Evolutionary conservation across 768 basidiomycete genomes (phyloP), one percentile per base, ranked within the genome.

Genomic region (Mycena leptocephala): DNA sequence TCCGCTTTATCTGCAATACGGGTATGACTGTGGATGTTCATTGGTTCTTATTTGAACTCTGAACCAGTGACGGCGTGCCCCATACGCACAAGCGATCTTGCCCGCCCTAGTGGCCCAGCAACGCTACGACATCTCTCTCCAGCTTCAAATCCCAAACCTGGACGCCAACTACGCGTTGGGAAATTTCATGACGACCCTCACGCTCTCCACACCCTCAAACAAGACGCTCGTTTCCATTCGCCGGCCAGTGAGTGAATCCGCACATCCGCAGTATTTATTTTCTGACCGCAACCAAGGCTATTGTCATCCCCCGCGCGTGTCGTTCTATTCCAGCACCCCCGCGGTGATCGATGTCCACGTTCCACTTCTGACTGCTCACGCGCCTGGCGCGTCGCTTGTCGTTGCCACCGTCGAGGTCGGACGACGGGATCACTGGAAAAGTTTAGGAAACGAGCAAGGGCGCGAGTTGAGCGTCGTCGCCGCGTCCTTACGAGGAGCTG

Each of bases 101-200:
- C 90, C 92, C 2, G 72, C 82, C 16, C 85, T 96, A 35, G 88
- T 89, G 64, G 80, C 90, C 22, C 85, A 88, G 43, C 95, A 96
- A 76, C 90, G 90, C n/a, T 97, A 96, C 71, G 92, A 95, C 76
- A 86, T 97, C 64, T 92, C 92, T 55, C 84, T 96, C 20, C 90
- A 91, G 67, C 86, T 97, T 20, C 83, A 86, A 33, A 86, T 96
- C 9, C 96, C 96, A 14, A 87, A 91, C 5, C 89, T 90, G 22
- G 91, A 93, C 73, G 83, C 92, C 26, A 96, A 95, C 84, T 86
- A 90, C 79, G 92, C 87, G 5, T 90, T 97, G 3, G 96, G 96
- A 51, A 97, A 97, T 82, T 97, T 96, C 83, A 97, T 97, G 96
- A 86, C 92, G 6, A 89, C 87, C 55, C 81, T 96, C 41, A 92